Percentiles rank a stretch among this genome's conserved stretches.
Evolutionary conservation across 2,329 filamentous ascomycete species (phyloP).

Genomic region (Fusarium duplospermum): DNA sequence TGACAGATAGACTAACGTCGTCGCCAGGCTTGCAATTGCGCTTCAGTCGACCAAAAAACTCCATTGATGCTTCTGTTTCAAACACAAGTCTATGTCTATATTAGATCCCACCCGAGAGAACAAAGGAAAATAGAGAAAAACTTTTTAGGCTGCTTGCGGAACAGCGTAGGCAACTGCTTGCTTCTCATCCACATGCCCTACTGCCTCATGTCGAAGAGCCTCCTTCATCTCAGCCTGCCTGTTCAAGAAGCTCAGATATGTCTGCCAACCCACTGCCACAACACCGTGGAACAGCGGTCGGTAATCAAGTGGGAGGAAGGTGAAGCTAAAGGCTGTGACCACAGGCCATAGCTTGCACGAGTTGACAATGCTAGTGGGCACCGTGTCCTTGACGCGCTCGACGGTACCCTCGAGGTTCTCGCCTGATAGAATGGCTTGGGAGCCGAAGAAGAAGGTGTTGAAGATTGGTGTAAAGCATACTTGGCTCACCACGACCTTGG

Average conservation of each 20-base stretch:
- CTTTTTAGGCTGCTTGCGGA: constrained; percentile 12
- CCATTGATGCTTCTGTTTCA: not conserved
- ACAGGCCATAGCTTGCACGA: constrained; percentile 90
- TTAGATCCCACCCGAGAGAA: not conserved
- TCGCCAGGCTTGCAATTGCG: not conserved
- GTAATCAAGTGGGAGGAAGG: constrained; percentile 83
- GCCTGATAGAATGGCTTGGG: constrained; percentile 80
- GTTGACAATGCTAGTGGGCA: constrained; percentile 81
- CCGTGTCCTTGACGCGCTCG: constrained; percentile 78
- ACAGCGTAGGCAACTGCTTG: not conserved
- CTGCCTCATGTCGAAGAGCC: constrained; percentile 10
- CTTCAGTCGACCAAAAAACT: constrained; percentile 1
- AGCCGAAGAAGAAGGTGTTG: constrained; percentile 84
- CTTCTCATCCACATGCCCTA: not conserved
- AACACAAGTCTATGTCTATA: constrained; percentile 9
- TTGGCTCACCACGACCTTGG: constrained; percentile 87
- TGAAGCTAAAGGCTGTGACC: constrained; percentile 87
- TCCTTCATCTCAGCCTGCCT: constrained; percentile 69
- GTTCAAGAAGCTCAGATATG: constrained; percentile 86
- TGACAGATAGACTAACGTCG: not conserved
- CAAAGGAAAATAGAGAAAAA: not conserved
- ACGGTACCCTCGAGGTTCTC: constrained; percentile 72
- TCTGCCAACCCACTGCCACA: constrained; percentile 91
- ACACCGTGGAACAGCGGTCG: constrained; percentile 82
- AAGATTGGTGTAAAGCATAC: constrained; percentile 83